Evolutionary conservation across 305 asterid species (phyloP), one percentile per base, ranked within the genome.

Genomic region (Fraxinus angustifolia): DNA sequence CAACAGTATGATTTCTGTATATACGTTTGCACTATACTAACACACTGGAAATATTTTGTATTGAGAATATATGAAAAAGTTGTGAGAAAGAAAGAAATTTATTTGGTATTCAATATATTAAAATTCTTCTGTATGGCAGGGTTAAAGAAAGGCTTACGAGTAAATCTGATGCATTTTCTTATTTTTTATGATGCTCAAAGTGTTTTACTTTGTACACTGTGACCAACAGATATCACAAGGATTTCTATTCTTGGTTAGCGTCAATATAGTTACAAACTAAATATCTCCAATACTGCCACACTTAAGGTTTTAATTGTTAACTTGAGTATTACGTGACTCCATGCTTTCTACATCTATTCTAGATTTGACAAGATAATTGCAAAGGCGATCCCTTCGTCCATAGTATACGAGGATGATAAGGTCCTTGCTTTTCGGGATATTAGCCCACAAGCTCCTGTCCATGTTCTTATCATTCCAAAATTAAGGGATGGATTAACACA

Each of bases 351-450:
- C 23, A 26, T 71, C 78, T 56, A 36, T 75, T 82, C 81, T 86
- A 93, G 98, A 90, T 95, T 90, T 81, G 97, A 95, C 90, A 95
- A 95, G 90, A 95, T 95, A 82, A 93, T 95, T n/a, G 89, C 95
- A 17, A 95, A 92, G 90, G 98, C 92, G 79, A 90, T 95, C 82
- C 99, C 97, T 70, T 88, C 97, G 17, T 78, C 90, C 83, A 89
- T 93, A 82, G 92, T 95, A 45, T 93, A 95, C 1, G 99, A 95
- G 88, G 99, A 95, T 85, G 97, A 93, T 34, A 83, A 86, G 11
- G 99, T 95, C 73, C 94, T 95, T 83, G 99, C 98, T 78, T 93
- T 95, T 78, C 94, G 96, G 67, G 99, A 95, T 83, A 88, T 93
- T 77, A 91, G 82, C 81, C 98, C 99, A 11, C 97, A 95, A 88